Conservation (phyloP, 306 rosid genomes). For the Casuarina equisetifolia region DNA sequence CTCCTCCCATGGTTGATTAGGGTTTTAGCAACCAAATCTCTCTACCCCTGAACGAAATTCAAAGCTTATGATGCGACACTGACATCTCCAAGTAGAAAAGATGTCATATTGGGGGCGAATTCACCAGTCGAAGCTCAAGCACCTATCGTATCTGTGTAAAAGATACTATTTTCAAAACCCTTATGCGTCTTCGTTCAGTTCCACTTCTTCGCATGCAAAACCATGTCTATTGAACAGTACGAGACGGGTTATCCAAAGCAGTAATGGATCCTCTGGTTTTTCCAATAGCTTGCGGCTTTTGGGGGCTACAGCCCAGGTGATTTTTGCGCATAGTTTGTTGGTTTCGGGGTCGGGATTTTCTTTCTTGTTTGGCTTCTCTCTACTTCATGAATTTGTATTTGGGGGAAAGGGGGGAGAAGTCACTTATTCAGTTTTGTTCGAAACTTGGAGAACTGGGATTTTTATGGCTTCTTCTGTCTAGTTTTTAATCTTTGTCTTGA, state of each 20-base stretch:
- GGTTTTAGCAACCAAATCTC: background rate
- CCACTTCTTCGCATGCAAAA: conserved; percentile 30
- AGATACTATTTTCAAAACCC: conserved; percentile 38
- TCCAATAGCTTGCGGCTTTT: conserved; percentile 46
- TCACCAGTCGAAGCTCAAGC: conserved; percentile 45
- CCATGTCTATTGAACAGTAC: conserved; percentile 25
- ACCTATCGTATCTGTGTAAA: conserved; percentile 31
- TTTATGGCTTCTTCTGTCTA: background rate
- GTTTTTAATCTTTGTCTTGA: too few species aligned
- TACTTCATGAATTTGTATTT: background rate
- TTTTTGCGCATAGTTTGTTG: background rate
- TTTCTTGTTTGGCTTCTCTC: background rate
- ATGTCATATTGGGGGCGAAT: conserved; percentile 64
- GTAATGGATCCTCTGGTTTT: conserved; percentile 28
- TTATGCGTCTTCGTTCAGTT: conserved; percentile 28
- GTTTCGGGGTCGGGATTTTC: background rate
- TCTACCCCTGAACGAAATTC: background rate
- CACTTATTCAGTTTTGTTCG: background rate
- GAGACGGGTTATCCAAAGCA: conserved; percentile 21
- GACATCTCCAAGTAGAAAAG: background rate
- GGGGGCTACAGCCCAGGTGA: conserved; percentile 69
- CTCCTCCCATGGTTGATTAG: background rate
- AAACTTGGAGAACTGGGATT: background rate
- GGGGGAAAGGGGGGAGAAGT: background rate
- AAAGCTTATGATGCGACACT: background rate